These are phyloP conservation scores for Gossypium lobatum DNA, from an alignment of 441 rosid species.

Conservation along the genomic window DNA sequence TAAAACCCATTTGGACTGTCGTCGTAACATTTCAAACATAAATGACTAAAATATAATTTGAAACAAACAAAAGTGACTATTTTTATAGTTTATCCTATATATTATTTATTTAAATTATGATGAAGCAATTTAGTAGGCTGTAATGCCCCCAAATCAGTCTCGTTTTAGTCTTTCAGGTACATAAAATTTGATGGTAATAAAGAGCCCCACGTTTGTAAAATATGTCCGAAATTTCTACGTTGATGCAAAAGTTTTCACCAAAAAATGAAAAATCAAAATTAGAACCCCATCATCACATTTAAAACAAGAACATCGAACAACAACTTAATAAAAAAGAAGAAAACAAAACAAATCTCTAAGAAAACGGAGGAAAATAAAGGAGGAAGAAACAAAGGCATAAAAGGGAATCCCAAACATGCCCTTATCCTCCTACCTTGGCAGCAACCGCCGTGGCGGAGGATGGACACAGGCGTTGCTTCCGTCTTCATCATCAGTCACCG, in stretches of 20 bases:
- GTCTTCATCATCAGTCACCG: constrained; percentile 24
- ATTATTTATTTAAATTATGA: too few relatives aligned
- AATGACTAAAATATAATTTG: too few relatives aligned
- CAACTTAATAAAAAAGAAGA: neutral
- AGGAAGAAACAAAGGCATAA: neutral
- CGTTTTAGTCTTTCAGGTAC: neutral
- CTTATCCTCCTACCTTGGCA: constrained; percentile 61
- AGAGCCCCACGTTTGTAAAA: neutral
- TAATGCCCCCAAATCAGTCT: neutral
- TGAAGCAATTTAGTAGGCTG: neutral
- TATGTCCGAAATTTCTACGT: neutral
- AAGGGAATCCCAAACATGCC: constrained; percentile 39
- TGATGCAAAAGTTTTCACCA: neutral
- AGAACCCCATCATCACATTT: neutral
- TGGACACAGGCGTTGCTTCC: constrained; percentile 60
- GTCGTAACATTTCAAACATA: too few relatives aligned
- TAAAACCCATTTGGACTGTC: too few relatives aligned
- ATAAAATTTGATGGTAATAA: neutral
- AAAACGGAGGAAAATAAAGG: neutral
- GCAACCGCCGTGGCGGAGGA: constrained; percentile 59
- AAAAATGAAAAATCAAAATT: neutral
- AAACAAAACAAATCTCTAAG: neutral
- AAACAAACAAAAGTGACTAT: too few relatives aligned
- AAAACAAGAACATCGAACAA: too few relatives aligned
- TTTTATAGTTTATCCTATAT: too few relatives aligned